Percentiles rank a stretch among this genome's conserved stretches.
These are phyloP conservation scores for Xylaria telfairii DNA, from an alignment of 495 filamentous ascomycete species.

Conservation along the genomic window DNA sequence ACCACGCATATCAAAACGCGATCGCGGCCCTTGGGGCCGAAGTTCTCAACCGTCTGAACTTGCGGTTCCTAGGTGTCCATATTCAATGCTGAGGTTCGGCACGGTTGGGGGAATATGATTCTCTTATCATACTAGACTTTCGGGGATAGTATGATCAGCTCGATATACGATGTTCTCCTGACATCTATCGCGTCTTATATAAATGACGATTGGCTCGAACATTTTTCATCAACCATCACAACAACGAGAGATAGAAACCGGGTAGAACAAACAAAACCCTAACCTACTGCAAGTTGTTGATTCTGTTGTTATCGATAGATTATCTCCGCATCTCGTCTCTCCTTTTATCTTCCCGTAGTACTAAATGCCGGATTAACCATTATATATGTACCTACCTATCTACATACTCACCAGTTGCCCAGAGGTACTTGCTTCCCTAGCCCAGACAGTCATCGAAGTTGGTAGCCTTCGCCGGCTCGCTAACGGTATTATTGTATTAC, in stretches of 20 bases:
- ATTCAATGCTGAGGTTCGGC: background rate
- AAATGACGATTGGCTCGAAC: background rate
- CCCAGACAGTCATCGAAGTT: no score
- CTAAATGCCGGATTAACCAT: no score
- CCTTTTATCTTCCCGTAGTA: background rate
- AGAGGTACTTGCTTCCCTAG: background rate
- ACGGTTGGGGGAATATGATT: background rate
- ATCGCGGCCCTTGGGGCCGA: background rate
- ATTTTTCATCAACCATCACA: background rate
- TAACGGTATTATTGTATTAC: no score
- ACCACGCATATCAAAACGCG: background rate
- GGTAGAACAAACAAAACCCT: background rate
- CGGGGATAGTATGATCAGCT: background rate
- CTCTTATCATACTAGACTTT: background rate
- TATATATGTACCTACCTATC: no score
- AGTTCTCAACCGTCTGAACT: slow-evolving; percentile 5
- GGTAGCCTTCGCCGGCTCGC: background rate
- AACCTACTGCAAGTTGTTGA: background rate
- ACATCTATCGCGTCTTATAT: background rate
- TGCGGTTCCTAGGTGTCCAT: background rate
- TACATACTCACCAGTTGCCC: no score
- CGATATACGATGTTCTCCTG: no score
- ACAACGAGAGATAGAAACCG: background rate
- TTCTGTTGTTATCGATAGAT: background rate
- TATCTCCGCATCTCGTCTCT: background rate